These are phyloP conservation scores for Colletotrichum higginsianum DNA, from an alignment of 2,329 filamentous ascomycete species.

Conservation along the genomic window DNA sequence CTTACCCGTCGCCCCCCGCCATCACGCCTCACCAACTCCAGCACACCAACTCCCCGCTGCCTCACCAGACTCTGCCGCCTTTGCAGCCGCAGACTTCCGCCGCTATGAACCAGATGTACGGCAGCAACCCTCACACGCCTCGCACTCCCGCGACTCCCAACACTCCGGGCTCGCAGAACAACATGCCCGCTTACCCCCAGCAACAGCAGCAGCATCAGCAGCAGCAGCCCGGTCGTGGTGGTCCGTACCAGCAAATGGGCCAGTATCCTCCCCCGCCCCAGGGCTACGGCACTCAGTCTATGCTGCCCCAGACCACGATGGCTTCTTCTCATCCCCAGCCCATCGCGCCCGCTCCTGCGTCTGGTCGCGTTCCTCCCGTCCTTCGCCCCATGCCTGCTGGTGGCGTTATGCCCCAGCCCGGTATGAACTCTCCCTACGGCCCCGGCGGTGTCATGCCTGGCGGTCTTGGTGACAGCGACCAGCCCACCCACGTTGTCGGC, in stretches of 20 bases:
- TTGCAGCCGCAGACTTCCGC: slow-evolving; percentile 63
- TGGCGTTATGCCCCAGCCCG: slow-evolving; percentile 72
- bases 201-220: slow-evolving; percentile 53
- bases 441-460: slow-evolving; percentile 70
- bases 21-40: slow-evolving; percentile 68
- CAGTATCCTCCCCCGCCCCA: slow-evolving; percentile 69
- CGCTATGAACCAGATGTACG: slow-evolving; percentile 69
- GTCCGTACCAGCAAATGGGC: slow-evolving; percentile 68
- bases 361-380: slow-evolving; percentile 70
- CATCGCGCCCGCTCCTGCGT: slow-evolving; percentile 79
- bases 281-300: slow-evolving; percentile 70
- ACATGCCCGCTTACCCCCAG: slow-evolving; percentile 68
- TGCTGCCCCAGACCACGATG: slow-evolving; percentile 78
- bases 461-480: slow-evolving; percentile 70
- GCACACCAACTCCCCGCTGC: slow-evolving; percentile 60
- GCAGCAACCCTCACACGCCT: slow-evolving; percentile 73
- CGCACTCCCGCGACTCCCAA: slow-evolving; percentile 75
- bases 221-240: slow-evolving; percentile 61
- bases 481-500: slow-evolving; percentile 92
- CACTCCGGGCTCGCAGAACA: slow-evolving; percentile 69
- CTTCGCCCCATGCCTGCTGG: slow-evolving; percentile 80
- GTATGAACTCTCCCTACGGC: slow-evolving; percentile 73
- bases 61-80: slow-evolving; percentile 70
- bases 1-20: slow-evolving; percentile 67
- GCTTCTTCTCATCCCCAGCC: slow-evolving; percentile 81